Evolutionary conservation across 148 eudicot species (phyloP).

Genomic region (Rhododendron mucronatum): DNA sequence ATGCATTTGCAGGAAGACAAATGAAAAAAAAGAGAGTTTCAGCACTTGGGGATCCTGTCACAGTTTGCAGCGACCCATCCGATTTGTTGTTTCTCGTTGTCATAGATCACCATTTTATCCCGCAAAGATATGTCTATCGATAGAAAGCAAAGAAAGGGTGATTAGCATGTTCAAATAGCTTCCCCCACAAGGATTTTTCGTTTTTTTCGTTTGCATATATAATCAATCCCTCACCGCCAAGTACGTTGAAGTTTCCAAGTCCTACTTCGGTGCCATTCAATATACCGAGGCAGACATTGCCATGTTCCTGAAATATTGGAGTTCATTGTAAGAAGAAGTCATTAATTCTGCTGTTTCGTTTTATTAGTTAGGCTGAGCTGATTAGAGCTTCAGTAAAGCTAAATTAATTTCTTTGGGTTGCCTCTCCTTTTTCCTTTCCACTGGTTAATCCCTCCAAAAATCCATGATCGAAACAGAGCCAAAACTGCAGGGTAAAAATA

Average conservation of each 20-base stretch:
- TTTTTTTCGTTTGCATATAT: background rate
- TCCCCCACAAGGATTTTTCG: background rate
- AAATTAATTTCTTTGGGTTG: background rate
- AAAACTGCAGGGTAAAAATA: background rate
- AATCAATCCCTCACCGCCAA: slow-evolving; percentile 63
- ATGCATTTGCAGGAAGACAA: slow-evolving; percentile 13
- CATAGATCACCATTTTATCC: slow-evolving; percentile 71
- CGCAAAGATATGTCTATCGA: slow-evolving; percentile 67
- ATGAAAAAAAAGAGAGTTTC: slow-evolving; percentile 21
- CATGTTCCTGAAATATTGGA: slow-evolving; percentile 43
- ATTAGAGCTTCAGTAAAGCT: background rate
- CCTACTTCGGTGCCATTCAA: slow-evolving; percentile 70
- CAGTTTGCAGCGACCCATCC: slow-evolving; percentile 86
- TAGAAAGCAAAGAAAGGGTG: background rate
- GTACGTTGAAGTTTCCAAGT: slow-evolving; percentile 51
- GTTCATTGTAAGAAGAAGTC: background rate
- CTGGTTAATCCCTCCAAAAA: background rate
- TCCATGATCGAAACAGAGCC: background rate
- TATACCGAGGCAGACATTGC: slow-evolving; percentile 84
- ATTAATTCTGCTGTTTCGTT: too few species aligned
- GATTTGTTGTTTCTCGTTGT: slow-evolving; percentile 60
- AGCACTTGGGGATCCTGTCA: slow-evolving; percentile 60
- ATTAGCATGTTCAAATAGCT: background rate
- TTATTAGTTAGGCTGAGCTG: too few species aligned
- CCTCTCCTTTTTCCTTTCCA: background rate